Evolutionary conservation across 2,329 filamentous ascomycete genomes (phyloP).

Genomic region (Hymenotorrendiella dingleyae): DNA sequence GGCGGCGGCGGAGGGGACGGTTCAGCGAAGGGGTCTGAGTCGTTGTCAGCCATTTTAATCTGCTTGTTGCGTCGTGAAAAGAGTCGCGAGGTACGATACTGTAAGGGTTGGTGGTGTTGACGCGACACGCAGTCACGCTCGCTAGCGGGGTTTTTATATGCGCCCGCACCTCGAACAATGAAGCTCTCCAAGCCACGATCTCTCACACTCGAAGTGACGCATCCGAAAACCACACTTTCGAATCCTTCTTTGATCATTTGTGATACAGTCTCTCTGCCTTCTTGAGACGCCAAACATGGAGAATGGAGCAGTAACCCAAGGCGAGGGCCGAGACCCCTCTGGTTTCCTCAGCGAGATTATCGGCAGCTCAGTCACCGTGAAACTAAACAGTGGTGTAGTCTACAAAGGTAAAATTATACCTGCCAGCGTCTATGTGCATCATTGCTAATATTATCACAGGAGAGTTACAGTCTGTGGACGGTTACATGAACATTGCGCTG

Average conservation of each 20-base stretch:
- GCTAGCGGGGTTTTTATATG: background rate
- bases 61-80: background rate
- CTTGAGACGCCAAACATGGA: slow-evolving; percentile 53
- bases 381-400: slow-evolving; percentile 96
- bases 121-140: background rate
- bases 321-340: slow-evolving; percentile 84
- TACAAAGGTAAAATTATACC: slow-evolving; percentile 69
- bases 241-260: background rate
- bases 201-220: background rate
- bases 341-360: slow-evolving; percentile 93
- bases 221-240: background rate
- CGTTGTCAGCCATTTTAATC: slow-evolving; percentile 14
- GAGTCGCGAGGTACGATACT: too few relatives aligned
- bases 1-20: slow-evolving; percentile 4
- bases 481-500: slow-evolving; percentile 99
- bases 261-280: background rate
- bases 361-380: slow-evolving; percentile 88
- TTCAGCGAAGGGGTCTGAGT: slow-evolving; percentile 6
- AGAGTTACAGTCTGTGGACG: slow-evolving; percentile 92
- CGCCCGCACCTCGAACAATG: background rate
- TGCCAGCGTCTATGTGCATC: background rate
- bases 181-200: background rate
- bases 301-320: slow-evolving; percentile 54
- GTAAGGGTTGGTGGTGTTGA: background rate
- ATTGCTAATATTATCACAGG: slow-evolving; percentile 45